Base-by-base conservation (phyloP, 225 moss, liverwort and hornwort genomes). In the Marchantia paleacea region DNA sequence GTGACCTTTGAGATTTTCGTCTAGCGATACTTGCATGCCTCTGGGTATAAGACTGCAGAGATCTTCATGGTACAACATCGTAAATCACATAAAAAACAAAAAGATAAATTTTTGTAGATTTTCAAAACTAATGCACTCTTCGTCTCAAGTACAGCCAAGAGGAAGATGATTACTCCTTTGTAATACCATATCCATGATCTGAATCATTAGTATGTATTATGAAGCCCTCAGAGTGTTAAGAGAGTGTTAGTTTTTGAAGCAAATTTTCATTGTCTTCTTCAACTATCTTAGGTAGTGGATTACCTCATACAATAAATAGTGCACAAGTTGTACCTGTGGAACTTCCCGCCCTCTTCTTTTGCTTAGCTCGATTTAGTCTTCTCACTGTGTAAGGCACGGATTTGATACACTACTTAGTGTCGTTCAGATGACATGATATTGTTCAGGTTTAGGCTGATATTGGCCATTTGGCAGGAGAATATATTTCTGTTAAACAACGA, bases 321-420 rank as follows among this genome's bases (percentile, higher is more conserved):
- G 20, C n/a, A 64, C 31, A 31, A 19, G 31, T 22, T 19, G 70
- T 31, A 74, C 69, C 16, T 72, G 72, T 50, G 72, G 50, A 16
- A 82, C 82, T 69, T 76, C 52, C 61, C 76, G 53, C 60, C 76
- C 61, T 76, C 62, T 6, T 68, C 52, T 73, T 53, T 67, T 74
- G 73, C 74, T 54, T 78, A 16, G 75, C 75, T 13, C 72, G 83
- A 55, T 54, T 81, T 19, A 86, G 79, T 48, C 80, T 81, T 61
- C 62, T 75, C 74, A 86, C 86, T 86, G 83, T 54, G 13, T 26
- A 68, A 24, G 24, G 77, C 4, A 69, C 18, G 47, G 28, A 70
- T 28, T 12, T 4, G 29, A 2, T 30, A n/a, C 25, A 67, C 25
- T 7, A 7, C 63, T 63, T 62, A n/a, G 9, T 62, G 62, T 22